Conservation (phyloP, 352 stramenopile species). For the Lagenidium sp. region DNA sequence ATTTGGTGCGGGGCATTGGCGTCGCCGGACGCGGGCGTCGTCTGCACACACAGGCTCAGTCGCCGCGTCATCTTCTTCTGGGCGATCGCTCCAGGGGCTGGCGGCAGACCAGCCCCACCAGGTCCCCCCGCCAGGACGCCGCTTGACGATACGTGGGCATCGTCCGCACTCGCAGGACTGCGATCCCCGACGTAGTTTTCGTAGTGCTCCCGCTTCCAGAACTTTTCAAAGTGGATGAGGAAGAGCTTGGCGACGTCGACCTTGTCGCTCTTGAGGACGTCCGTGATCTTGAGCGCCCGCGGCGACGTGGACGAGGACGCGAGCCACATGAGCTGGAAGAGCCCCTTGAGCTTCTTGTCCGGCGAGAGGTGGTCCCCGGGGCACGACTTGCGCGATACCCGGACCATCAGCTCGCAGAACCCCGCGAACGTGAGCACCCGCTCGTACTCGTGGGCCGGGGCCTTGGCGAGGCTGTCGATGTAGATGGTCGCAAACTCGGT, state of each 20-base stretch:
- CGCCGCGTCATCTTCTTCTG: conserved; percentile 15
- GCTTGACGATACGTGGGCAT: too few relatives aligned
- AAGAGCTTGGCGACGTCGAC: conserved; percentile 55
- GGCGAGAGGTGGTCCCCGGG: conserved; percentile 18
- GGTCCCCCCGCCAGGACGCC: background rate
- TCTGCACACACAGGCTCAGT: conserved; percentile 37
- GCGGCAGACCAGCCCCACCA: background rate
- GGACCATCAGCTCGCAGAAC: conserved; percentile 63
- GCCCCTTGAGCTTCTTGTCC: conserved; percentile 55
- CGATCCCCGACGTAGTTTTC: conserved; percentile 57
- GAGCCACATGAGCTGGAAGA: conserved; percentile 84
- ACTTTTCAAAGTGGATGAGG: conserved; percentile 69
- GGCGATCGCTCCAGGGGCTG: conserved; percentile 3
- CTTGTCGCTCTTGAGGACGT: conserved; percentile 65
- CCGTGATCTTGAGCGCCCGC: conserved; percentile 47
- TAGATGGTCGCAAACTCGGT: conserved; percentile 71
- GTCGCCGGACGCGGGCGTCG: conserved; percentile 5
- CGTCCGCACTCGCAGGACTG: background rate
- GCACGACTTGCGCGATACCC: conserved; percentile 39
- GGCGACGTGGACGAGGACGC: conserved; percentile 41
- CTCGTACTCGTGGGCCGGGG: conserved; percentile 36
- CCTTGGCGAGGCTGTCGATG: conserved; percentile 62
- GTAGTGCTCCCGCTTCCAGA: conserved; percentile 68
- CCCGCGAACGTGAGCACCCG: conserved; percentile 48
- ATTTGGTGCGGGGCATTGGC: too few relatives aligned